Evolutionary conservation across 2,329 filamentous ascomycete genomes (phyloP), one percentile per base, ranked within the genome.

Genomic region (Zelopaecilomyces penicillatus): DNA sequence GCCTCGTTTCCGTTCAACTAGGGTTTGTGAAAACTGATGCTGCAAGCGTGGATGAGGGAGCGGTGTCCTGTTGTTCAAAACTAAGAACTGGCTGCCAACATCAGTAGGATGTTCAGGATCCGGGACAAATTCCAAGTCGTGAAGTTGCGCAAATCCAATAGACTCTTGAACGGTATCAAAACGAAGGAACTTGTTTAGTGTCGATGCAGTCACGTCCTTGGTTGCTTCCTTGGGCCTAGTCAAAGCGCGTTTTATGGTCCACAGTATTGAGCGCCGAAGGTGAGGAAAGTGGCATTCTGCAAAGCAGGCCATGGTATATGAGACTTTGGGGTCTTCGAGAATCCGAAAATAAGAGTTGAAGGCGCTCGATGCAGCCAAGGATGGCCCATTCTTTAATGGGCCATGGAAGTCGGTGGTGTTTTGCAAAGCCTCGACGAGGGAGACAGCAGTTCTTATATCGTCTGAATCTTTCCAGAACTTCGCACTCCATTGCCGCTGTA

Each of bases 81-180:
- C 58, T 5, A 77, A 55, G 42, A 71, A 68, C 55, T 61, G 54
- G 48, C 62, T 44, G 49, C 61, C 52, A 49, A 62, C 45, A 52
- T 72, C 52, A 53, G 63, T 49, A 37, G 65, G 62, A 6, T 58
- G 47, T 3, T 63, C 55, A 6, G 59, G 56, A 29, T 62, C 60
- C 30, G 60, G 49, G 1, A 70, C 63, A 42, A 82, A 80, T 26
- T 69, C 63, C 30, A 83, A 65, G 6, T 69, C 70, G 46, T 81
- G 76, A n/a, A 72, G 62, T 52, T 77, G 71, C 1, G 78, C 79
- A 60, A 87, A 82, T 1, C 74, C 69, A 11, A 84, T 69, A 6
- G 85, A 82, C 46, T 88, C 80, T 30, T 75, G 64, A 45, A 83
- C 73, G 0, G 75, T 78, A 50, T 87, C 85, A 51, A 87, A 89